Conservation (phyloP, 2,329 filamentous ascomycete species). For the Aspergillus nomiae region DNA sequence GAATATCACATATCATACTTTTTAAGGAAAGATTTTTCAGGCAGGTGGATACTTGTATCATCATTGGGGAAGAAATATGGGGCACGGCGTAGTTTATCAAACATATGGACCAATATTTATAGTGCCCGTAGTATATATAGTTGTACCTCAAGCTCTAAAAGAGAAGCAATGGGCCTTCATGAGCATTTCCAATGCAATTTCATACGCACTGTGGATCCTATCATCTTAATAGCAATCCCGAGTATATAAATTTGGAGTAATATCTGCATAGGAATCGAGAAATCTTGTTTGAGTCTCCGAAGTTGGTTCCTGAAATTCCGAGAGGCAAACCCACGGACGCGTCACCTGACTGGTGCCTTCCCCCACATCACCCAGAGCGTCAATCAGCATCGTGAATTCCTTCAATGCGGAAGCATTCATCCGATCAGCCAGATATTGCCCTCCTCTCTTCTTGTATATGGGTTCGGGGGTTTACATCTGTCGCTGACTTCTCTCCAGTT, state of each 20-base stretch:
- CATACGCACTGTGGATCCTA: background rate
- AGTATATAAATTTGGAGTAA: background rate
- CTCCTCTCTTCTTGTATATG: constrained; percentile 14
- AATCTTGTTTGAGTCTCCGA: background rate
- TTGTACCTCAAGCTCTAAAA: background rate
- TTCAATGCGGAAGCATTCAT: constrained; percentile 8
- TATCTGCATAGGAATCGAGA: background rate
- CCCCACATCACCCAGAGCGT: constrained; percentile 14
- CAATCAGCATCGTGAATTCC: constrained; percentile 9
- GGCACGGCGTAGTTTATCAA: background rate
- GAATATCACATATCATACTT: background rate
- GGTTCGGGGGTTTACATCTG: constrained; percentile 12
- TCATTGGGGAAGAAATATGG: background rate
- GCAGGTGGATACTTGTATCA: background rate
- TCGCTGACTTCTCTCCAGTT: constrained; percentile 8
- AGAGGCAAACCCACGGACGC: constrained; percentile 21
- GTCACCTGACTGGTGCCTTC: constrained; percentile 31
- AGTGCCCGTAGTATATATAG: background rate
- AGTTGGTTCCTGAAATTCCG: constrained; percentile 2
- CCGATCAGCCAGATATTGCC: constrained; percentile 7
- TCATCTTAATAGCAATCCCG: no score
- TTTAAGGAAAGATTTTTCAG: background rate
- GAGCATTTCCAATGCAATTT: background rate
- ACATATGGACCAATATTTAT: background rate
- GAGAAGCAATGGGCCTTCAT: background rate